Evolutionary conservation across 148 eudicot species (phyloP), one percentile per base, ranked within the genome.

Genomic region (Rhododendron ferrugineum): DNA sequence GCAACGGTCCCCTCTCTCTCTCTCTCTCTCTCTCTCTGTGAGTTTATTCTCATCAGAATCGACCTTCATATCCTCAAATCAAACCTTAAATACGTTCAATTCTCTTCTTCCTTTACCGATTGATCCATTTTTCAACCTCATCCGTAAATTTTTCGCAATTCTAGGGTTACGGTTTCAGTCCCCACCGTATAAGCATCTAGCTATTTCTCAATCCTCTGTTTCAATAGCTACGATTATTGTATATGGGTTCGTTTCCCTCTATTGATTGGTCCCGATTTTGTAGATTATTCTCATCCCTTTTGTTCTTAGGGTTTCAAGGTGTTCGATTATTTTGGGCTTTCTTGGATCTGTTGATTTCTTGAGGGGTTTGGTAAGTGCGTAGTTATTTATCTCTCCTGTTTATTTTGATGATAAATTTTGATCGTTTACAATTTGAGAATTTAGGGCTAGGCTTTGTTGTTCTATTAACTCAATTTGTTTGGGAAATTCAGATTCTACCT

Each of bases 261-360:
- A 6, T 72, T 42, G 2, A 37, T 54, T 30, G 18, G 10, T 9
- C 76, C 3, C 42, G 73, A 60, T 79, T 32, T 78, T 84, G 77
- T 73, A n/a, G 47, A 82, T 79, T 86, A 28, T 28, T 37, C 20
- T 14, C 10, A 46, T 74, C 8, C 78, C 10, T 37, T 54, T 80
- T 34, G 32, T 3, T 34, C 28, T 80, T 32, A 90, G 92, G 92
- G 92, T 87, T 90, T 88, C 78, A 68, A 84, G 60, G 84, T 64
- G 64, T n/a, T 30, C 70, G 85, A 50, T 52, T 28, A 4, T 47
- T 52, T 26, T 52, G 40, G 40, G 58, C 11, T 76, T 60, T 28
- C 36, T 62, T 36, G 58, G 77, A 87, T 83, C 81, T 60, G 83
- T 82, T 78, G 86, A 88, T 90, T 84, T 82, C 46, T 82, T 88